Percentiles rank a stretch among this genome's conserved stretches.
Evolutionary conservation across 345 rosid genomes (phyloP).

Genomic region (Lagerstroemia speciosa): DNA sequence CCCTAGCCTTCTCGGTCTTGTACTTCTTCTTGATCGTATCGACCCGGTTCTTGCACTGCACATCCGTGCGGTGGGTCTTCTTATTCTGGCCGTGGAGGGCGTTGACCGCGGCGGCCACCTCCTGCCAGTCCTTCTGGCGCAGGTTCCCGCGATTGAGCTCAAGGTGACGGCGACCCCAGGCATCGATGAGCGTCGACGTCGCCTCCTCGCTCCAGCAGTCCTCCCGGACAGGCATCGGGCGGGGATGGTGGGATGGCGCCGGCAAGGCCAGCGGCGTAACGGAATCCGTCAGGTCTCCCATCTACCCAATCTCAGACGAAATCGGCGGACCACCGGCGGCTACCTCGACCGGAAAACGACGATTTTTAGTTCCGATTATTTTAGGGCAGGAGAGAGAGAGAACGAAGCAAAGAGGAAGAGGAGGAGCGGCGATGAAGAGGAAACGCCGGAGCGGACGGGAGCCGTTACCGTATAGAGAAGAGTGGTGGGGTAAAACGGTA

Average conservation of each 20-base stretch:
- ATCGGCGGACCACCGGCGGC: not conserved
- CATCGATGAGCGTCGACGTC: too few species aligned
- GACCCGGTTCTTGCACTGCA: conserved; percentile 96
- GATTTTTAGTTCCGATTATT: not conserved
- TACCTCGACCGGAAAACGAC: not conserved
- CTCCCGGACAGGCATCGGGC: too few species aligned
- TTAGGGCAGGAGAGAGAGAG: too few species aligned
- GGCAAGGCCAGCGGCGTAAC: conserved; percentile 25
- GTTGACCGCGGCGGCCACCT: conserved; percentile 92
- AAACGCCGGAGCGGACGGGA: conserved; percentile 3
- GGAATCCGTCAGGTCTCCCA: conserved; percentile 42
- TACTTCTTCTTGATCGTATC: conserved; percentile 95
- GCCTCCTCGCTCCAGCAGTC: too few species aligned
- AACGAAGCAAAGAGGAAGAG: too few species aligned
- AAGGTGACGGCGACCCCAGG: too few species aligned
- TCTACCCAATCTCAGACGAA: not conserved
- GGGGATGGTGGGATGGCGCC: conserved; percentile 21
- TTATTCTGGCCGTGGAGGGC: conserved; percentile 72
- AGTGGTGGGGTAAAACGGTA: not conserved
- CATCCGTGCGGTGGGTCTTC: conserved; percentile 90
- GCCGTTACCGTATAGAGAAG: too few species aligned
- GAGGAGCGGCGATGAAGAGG: not conserved
- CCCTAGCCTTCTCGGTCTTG: conserved; percentile 82
- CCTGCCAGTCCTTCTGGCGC: too few species aligned
- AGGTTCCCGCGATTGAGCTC: too few species aligned